Conservation (phyloP, 768 basidiomycete species). For the Pisolithus tinctorius region DNA sequence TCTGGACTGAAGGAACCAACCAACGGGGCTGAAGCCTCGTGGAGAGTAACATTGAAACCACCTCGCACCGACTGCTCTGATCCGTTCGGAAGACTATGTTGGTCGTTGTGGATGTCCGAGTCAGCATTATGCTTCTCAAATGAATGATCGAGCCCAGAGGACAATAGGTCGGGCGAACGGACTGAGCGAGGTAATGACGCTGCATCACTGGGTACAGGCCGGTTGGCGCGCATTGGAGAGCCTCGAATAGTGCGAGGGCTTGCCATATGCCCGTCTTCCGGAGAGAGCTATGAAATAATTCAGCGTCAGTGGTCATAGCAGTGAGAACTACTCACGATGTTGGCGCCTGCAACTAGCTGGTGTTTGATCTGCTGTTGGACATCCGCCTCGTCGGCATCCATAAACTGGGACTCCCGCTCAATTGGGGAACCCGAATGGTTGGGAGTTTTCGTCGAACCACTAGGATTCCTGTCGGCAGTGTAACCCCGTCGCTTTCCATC, state of each 20-base stretch:
- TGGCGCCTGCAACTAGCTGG: constrained; percentile 69
- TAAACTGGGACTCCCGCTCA: constrained; percentile 72
- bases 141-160: constrained; percentile 38
- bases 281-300: constrained; percentile 46
- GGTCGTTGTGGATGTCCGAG: constrained; percentile 37
- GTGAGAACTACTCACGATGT: constrained; percentile 43
- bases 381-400: constrained; percentile 82
- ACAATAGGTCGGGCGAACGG: constrained; percentile 36
- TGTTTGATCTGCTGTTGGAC: constrained; percentile 86
- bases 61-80: constrained; percentile 41
- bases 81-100: constrained; percentile 52
- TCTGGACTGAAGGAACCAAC: constrained; percentile 37
- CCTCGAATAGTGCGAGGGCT: constrained; percentile 64
- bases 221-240: constrained; percentile 54
- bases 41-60: constrained; percentile 31
- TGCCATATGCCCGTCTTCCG: constrained; percentile 50
- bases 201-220: constrained; percentile 26
- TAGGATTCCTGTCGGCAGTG: constrained; percentile 26
- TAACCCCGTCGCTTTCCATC: constrained; percentile 34
- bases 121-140: constrained; percentile 38
- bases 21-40: constrained; percentile 53
- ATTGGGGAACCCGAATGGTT: constrained; percentile 37
- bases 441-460: constrained; percentile 20
- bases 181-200: constrained; percentile 33
- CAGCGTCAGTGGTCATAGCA: constrained; percentile 5